Percentiles rank a stretch among this genome's conserved stretches.
These are phyloP conservation scores for Nannochloropsis gaditana DNA, from an alignment of 108 stramenopile species.

Conservation along the genomic window DNA sequence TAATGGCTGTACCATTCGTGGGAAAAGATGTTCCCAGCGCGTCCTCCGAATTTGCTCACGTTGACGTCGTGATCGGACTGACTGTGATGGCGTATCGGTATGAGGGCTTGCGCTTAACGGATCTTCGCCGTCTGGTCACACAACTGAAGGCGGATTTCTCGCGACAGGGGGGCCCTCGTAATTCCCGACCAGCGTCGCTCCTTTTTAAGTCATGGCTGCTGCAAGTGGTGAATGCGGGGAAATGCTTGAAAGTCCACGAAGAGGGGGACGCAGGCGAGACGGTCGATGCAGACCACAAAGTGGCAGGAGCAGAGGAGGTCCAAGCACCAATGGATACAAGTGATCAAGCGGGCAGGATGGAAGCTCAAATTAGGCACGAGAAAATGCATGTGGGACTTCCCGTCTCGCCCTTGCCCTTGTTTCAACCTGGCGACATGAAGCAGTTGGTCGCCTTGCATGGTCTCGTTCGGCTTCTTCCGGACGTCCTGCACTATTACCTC, in stretches of 20 bases:
- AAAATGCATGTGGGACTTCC: background rate
- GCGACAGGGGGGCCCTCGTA: slow-evolving; percentile 22
- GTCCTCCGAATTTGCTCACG: slow-evolving; percentile 46
- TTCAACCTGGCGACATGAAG: slow-evolving; percentile 21
- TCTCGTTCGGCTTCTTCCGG: background rate
- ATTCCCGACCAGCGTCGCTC: background rate
- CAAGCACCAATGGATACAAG: background rate
- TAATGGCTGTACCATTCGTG: slow-evolving; percentile 49
- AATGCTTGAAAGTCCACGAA: background rate
- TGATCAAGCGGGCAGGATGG: background rate
- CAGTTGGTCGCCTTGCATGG: background rate
- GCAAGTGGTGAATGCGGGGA: slow-evolving; percentile 14
- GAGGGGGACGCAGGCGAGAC: background rate
- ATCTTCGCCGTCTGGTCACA: slow-evolving; percentile 10
- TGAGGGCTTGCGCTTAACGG: slow-evolving; percentile 23
- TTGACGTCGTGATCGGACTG: slow-evolving; percentile 46
- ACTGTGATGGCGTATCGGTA: slow-evolving; percentile 44
- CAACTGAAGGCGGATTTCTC: slow-evolving; percentile 1
- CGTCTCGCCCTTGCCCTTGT: background rate
- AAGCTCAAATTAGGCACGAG: background rate
- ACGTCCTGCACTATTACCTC: background rate
- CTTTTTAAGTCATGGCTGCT: slow-evolving; percentile 13
- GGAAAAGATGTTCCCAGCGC: slow-evolving; percentile 47
- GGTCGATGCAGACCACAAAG: background rate
- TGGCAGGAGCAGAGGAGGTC: background rate